These are phyloP conservation scores for Phaffia australis DNA, from an alignment of 768 basidiomycete genomes.

Conservation along the genomic window DNA sequence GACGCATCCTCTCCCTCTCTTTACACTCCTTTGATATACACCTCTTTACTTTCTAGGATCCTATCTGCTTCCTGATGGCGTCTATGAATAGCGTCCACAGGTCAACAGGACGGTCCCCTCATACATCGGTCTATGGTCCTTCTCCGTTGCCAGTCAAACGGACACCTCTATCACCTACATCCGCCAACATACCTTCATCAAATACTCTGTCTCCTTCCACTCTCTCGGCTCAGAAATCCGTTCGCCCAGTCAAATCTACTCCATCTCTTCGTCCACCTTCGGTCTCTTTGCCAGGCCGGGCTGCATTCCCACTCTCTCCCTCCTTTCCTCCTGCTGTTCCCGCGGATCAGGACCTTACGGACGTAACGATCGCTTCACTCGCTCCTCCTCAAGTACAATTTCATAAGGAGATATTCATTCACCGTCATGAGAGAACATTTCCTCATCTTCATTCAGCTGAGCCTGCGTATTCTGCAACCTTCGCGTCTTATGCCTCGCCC, in stretches of 20 bases:
- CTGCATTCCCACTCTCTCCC: slow-evolving; percentile 9
- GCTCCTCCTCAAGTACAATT: slow-evolving; percentile 9
- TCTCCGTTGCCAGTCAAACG: neutral
- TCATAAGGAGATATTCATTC: slow-evolving; percentile 18
- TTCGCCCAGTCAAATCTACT: slow-evolving; percentile 15
- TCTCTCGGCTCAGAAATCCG: neutral
- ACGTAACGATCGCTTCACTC: neutral
- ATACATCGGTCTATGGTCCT: neutral
- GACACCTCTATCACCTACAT: slow-evolving; percentile 9
- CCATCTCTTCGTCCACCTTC: slow-evolving; percentile 1
- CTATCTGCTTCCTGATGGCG: no score
- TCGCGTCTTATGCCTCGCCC: neutral
- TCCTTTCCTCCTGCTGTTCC: slow-evolving; percentile 3
- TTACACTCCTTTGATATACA: no score
- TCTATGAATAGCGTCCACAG: no score
- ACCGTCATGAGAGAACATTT: slow-evolving; percentile 13
- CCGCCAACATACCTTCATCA: neutral
- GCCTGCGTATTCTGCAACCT: neutral
- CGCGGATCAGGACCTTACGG: neutral
- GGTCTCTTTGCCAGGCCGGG: neutral
- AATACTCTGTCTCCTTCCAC: neutral
- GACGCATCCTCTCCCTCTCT: no score
- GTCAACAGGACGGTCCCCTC: neutral
- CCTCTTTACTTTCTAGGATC: no score
- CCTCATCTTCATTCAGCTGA: slow-evolving; percentile 17